phyloP scores from a whole-genome alignment of 2,329 filamentous ascomycete species.

The Sclerotinia minor region DNA sequence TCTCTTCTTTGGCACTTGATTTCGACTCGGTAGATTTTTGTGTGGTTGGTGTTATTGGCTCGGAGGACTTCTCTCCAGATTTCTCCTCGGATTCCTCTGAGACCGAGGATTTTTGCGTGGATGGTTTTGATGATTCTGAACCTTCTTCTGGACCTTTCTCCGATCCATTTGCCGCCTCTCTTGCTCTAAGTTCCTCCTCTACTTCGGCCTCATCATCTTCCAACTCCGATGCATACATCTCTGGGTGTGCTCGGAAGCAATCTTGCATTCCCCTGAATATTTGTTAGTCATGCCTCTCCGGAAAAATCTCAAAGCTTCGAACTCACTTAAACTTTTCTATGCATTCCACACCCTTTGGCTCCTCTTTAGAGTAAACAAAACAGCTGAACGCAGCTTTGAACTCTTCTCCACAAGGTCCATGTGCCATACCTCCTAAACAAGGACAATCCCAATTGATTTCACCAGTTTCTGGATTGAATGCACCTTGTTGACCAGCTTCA shows the following conservation, averaged over 20 bases:
- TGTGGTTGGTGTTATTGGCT: slow-evolving; percentile 15
- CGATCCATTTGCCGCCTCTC: slow-evolving; percentile 30
- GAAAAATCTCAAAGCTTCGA: slow-evolving; percentile 3
- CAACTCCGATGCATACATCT: slow-evolving; percentile 87
- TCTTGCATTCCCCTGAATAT: slow-evolving; percentile 83
- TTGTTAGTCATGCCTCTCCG: slow-evolving; percentile 31
- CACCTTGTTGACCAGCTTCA: slow-evolving; percentile 82
- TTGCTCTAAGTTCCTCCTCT: slow-evolving; percentile 39
- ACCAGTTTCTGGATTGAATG: slow-evolving; percentile 96
- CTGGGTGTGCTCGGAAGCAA: slow-evolving; percentile 90
- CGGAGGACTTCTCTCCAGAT: background rate
- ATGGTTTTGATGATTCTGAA: slow-evolving; percentile 20
- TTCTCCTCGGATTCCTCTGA: background rate
- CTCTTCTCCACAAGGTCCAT: slow-evolving; percentile 92
- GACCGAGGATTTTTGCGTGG: slow-evolving; percentile 15
- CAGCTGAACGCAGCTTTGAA: slow-evolving; percentile 97
- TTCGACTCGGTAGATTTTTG: slow-evolving; percentile 15
- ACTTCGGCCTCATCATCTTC: slow-evolving; percentile 70
- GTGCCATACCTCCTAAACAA: slow-evolving; percentile 93
- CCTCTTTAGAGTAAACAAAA: slow-evolving; percentile 92
- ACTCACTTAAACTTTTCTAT: slow-evolving; percentile 95
- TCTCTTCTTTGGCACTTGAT: background rate
- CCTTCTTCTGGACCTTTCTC: slow-evolving; percentile 20
- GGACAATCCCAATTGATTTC: slow-evolving; percentile 99
- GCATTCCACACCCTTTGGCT: slow-evolving; percentile 97